Conservation (phyloP, 805 yeast genomes). For the Millerozyma miso region DNA sequence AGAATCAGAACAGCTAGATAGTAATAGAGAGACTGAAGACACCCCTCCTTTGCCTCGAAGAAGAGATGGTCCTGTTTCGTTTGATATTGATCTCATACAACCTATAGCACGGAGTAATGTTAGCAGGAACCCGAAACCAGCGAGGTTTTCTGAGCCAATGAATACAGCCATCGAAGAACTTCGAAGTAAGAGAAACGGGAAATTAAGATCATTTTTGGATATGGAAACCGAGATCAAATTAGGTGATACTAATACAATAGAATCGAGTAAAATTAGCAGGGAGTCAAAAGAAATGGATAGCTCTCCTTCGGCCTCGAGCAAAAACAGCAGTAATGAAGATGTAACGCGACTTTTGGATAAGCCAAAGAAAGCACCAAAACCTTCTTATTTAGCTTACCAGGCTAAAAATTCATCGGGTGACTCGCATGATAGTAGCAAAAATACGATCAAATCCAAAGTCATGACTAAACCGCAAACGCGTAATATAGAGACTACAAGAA, state of each 20-base stretch:
- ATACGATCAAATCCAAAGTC: not conserved
- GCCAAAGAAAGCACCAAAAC: constrained; percentile 9
- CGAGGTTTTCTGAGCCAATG: not conserved
- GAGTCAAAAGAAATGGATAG: not conserved
- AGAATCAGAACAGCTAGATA: not conserved
- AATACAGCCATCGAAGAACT: not conserved
- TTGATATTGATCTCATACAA: constrained; percentile 12
- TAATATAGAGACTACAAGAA: not conserved
- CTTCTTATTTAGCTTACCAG: constrained; percentile 8
- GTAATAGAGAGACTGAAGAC: not conserved
- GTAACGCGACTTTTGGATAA: not conserved
- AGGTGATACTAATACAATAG: not conserved
- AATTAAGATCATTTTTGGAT: constrained; percentile 16
- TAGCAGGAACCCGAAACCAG: not conserved
- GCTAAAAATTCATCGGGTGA: not conserved
- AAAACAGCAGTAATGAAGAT: not conserved
- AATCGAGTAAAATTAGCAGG: not conserved
- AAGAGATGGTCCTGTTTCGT: constrained; percentile 3
- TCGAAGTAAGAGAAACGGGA: not conserved
- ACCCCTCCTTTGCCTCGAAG: constrained; percentile 9
- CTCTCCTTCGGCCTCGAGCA: not conserved
- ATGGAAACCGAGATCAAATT: constrained; percentile 15
- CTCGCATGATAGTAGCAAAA: not conserved
- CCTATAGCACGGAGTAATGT: constrained; percentile 13
- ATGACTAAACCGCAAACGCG: not conserved